phyloP scores from a whole-genome alignment of 331 rosid genomes.

The Acacia concinna region DNA sequence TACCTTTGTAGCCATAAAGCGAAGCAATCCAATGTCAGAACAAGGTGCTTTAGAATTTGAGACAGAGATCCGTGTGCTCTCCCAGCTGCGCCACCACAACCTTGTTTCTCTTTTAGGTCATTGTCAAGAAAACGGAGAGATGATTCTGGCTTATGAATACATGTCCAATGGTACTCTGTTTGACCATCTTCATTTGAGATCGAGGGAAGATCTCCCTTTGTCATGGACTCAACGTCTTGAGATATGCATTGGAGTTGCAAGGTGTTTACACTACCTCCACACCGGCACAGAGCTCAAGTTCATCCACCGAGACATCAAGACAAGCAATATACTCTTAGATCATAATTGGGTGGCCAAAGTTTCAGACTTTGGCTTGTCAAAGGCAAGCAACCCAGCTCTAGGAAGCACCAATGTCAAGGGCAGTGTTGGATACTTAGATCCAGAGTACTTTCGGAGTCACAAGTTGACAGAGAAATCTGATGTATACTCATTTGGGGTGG shows the following conservation, averaged over 20 bases:
- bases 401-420: slow-evolving; percentile 55
- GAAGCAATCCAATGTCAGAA: slow-evolving; percentile 38
- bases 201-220: slow-evolving; percentile 32
- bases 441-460: slow-evolving; percentile 35
- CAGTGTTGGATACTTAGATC: slow-evolving; percentile 43
- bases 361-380: slow-evolving; percentile 65
- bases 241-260: slow-evolving; percentile 52
- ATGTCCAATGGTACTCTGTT: slow-evolving; percentile 47
- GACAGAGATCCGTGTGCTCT: slow-evolving; percentile 52
- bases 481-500: slow-evolving; percentile 69
- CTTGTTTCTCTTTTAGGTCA: slow-evolving; percentile 54
- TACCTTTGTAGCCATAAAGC: slow-evolving; percentile 48
- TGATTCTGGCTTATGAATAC: slow-evolving; percentile 50
- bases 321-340: slow-evolving; percentile 53
- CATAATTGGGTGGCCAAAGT: slow-evolving; percentile 55
- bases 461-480: slow-evolving; percentile 57
- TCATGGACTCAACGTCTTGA: slow-evolving; percentile 53
- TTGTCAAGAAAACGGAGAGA: slow-evolving; percentile 56
- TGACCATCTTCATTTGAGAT: slow-evolving; percentile 43
- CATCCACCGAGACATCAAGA: slow-evolving; percentile 66
- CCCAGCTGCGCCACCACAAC: slow-evolving; percentile 41
- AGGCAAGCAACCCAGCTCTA: slow-evolving; percentile 23
- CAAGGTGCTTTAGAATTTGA: slow-evolving; percentile 54
- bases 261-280: slow-evolving; percentile 57
- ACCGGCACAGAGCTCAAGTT: slow-evolving; percentile 34